Conservation (phyloP, 2,329 filamentous ascomycete species). For the Aspergillus spinulosporus region DNA sequence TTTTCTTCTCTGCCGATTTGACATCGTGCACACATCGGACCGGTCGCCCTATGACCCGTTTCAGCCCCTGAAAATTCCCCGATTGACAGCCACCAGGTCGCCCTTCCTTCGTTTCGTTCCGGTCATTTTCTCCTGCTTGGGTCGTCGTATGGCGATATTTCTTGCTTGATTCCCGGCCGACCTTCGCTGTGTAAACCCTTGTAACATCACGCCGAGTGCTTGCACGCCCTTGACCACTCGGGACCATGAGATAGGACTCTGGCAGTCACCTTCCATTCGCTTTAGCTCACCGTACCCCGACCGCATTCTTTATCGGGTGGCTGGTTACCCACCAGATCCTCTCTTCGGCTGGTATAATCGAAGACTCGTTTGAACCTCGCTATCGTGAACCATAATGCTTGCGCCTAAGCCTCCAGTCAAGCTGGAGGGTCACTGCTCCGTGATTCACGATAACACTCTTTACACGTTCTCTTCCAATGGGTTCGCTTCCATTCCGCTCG, state of each 20-base stretch:
- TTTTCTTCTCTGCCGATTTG: constrained; percentile 24
- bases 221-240: background rate
- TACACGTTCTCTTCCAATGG: constrained; percentile 76
- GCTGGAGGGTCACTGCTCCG: constrained; percentile 76
- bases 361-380: constrained; percentile 19
- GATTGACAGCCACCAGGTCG: constrained; percentile 21
- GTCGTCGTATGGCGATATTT: constrained; percentile 6
- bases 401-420: constrained; percentile 68
- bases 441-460: constrained; percentile 76
- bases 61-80: constrained; percentile 18
- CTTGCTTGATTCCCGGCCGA: background rate
- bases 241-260: constrained; percentile 40
- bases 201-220: background rate
- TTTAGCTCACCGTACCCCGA: constrained; percentile 24
- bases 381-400: constrained; percentile 57
- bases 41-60: constrained; percentile 16
- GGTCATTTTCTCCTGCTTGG: constrained; percentile 7
- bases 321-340: constrained; percentile 26
- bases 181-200: constrained; percentile 11
- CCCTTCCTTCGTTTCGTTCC: constrained; percentile 16
- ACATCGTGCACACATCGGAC: constrained; percentile 20
- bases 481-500: constrained; percentile 72
- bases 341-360: constrained; percentile 34
- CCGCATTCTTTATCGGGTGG: constrained; percentile 22
- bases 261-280: constrained; percentile 32